Conservation (phyloP, 148 eudicot genomes). For the Polygonum aviculare region DNA sequence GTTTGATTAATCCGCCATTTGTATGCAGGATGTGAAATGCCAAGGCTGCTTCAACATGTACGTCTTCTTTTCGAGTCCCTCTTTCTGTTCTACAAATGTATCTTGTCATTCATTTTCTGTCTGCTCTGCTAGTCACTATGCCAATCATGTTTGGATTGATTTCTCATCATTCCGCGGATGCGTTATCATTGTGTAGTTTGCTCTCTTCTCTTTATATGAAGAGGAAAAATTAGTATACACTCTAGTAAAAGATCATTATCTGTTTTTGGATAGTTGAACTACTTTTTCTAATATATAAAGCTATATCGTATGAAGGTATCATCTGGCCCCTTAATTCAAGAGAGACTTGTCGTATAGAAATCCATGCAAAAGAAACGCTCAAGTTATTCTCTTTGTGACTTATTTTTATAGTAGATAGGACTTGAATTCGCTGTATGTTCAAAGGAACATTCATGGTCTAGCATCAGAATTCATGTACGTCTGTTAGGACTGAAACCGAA, state of each 20-base stretch:
- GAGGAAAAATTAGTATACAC: too few species aligned
- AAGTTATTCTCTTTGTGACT: too few species aligned
- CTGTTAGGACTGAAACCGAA: too few species aligned
- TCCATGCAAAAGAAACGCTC: background rate
- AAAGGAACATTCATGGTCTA: too few species aligned
- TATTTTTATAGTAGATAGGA: too few species aligned
- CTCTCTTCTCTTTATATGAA: too few species aligned
- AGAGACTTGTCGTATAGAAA: too few species aligned
- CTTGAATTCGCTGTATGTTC: too few species aligned
- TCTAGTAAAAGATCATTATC: too few species aligned
- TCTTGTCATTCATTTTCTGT: background rate
- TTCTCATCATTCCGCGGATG: background rate
- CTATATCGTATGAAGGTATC: background rate
- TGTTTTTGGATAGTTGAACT: background rate
- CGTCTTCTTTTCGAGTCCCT: background rate
- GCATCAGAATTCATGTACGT: too few species aligned
- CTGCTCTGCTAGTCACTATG: background rate
- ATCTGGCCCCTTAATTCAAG: too few species aligned
- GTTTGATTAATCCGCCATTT: background rate
- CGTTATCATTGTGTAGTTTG: background rate
- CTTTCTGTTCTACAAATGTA: background rate
- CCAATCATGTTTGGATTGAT: background rate
- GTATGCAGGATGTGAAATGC: conserved; percentile 10
- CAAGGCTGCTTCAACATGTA: conserved; percentile 14
- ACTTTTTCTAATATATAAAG: too few species aligned